phyloP scores from a whole-genome alignment of 805 yeast genomes.

The Blastobotrys chiropterorum region DNA sequence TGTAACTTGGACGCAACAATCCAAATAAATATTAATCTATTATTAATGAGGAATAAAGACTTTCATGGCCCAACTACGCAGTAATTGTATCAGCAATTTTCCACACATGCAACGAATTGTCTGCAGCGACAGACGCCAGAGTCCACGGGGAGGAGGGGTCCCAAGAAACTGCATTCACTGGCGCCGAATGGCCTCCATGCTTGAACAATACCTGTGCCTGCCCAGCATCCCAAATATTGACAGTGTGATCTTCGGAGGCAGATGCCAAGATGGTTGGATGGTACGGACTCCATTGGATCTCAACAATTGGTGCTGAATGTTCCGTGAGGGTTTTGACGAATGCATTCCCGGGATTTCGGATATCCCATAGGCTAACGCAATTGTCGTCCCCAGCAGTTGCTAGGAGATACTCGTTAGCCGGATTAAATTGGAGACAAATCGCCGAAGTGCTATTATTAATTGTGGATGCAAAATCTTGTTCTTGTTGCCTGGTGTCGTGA shows the following conservation, averaged over 20 bases:
- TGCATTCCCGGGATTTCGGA: conserved; percentile 37
- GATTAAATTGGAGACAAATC: conserved; percentile 57
- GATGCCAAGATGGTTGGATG: conserved; percentile 51
- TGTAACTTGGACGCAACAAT: too few species aligned
- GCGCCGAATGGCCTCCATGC: conserved; percentile 85
- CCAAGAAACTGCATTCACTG: conserved; percentile 83
- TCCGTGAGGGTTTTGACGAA: conserved; percentile 26
- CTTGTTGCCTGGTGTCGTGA: conserved; percentile 46
- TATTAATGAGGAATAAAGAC: background rate
- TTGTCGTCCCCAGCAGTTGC: conserved; percentile 67
- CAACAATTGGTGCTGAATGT: conserved; percentile 54
- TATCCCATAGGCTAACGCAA: conserved; percentile 54
- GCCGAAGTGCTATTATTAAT: conserved; percentile 11
- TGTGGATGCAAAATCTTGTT: conserved; percentile 7
- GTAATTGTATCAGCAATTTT: conserved; percentile 46
- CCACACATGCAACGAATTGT: conserved; percentile 86
- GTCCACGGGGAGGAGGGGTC: conserved; percentile 63
- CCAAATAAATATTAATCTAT: background rate
- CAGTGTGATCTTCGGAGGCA: conserved; percentile 57
- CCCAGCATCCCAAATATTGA: conserved; percentile 22
- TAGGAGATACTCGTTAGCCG: conserved; percentile 46
- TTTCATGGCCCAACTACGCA: conserved; percentile 12
- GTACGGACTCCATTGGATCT: conserved; percentile 67
- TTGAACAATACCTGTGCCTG: conserved; percentile 36
- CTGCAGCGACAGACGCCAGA: conserved; percentile 74